Percentiles rank a stretch among this genome's conserved stretches.
These are phyloP conservation scores for Komagataella kurtzmanii DNA, from an alignment of 805 yeast genomes.

Conservation along the genomic window DNA sequence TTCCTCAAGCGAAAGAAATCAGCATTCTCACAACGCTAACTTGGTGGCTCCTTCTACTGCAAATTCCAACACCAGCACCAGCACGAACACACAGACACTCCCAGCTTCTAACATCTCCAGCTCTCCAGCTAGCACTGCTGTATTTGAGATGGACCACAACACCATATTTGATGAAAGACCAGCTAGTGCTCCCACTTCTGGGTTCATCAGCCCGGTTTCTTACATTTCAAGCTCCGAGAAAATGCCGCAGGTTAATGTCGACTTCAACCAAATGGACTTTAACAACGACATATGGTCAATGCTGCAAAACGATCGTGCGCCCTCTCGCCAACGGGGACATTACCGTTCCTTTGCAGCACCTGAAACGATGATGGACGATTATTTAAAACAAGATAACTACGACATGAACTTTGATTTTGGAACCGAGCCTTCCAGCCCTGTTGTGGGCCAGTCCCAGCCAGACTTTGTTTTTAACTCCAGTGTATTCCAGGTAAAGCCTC, in stretches of 20 bases:
- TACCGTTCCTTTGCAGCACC: not conserved
- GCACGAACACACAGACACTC: not conserved
- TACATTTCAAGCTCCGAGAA: not conserved
- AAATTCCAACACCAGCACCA: not conserved
- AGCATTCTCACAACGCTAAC: not conserved
- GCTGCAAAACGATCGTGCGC: not conserved
- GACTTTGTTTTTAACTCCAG: not conserved
- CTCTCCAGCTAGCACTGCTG: not conserved
- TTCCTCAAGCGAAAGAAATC: not conserved
- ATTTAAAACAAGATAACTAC: not conserved
- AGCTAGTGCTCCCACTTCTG: not conserved
- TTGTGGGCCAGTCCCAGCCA: not conserved
- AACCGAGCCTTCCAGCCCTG: not conserved
- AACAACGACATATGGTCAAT: not conserved
- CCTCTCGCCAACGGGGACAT: not conserved
- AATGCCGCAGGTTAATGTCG: not conserved
- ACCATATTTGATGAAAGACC: not conserved
- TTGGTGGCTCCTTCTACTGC: not conserved
- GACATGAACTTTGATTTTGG: not conserved
- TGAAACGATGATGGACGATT: not conserved
- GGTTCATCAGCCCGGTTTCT: not conserved
- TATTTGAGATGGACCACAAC: not conserved
- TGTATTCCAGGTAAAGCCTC: not conserved
- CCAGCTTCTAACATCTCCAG: not conserved
- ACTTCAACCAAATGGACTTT: not conserved